phyloP scores from a whole-genome alignment of 2,329 filamentous ascomycete species.

The Diaporthe sp. region DNA sequence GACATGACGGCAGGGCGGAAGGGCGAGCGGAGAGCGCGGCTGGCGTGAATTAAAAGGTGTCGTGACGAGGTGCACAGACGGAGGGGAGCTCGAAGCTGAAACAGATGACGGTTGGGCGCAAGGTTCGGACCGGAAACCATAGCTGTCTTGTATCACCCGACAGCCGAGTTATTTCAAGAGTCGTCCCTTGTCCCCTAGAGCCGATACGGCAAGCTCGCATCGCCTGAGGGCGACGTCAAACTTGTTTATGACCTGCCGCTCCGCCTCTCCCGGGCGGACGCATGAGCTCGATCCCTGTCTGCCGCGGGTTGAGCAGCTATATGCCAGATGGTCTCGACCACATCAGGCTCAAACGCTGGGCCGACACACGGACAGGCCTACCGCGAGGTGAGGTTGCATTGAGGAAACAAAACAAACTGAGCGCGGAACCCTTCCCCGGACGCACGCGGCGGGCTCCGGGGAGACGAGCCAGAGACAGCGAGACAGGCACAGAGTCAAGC shows the following conservation, averaged over 20 bases:
- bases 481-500: conserved; percentile 16
- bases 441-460: conserved; percentile 14
- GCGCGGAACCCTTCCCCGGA: conserved; percentile 31
- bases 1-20: not conserved
- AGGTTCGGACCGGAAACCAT: conserved; percentile 34
- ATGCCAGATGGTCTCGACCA: conserved; percentile 33
- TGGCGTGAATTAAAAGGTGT: conserved; percentile 24
- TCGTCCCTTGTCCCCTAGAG: conserved; percentile 29
- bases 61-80: conserved; percentile 36
- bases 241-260: conserved; percentile 27
- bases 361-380: conserved; percentile 30
- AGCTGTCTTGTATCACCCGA: conserved; percentile 33
- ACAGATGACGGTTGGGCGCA: conserved; percentile 31
- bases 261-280: conserved; percentile 6
- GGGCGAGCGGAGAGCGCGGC: conserved; percentile 30
- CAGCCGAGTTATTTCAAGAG: conserved; percentile 27
- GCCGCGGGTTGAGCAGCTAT: conserved; percentile 25
- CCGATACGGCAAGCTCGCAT: conserved; percentile 22
- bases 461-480: not conserved
- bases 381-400: conserved; percentile 27
- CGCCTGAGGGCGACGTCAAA: conserved; percentile 22
- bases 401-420: conserved; percentile 32
- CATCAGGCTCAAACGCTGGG: conserved; percentile 31
- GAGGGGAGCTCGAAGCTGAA: conserved; percentile 36
- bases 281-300: conserved; percentile 22